Percentiles rank a stretch among this genome's conserved stretches.
phyloP scores from a whole-genome alignment of 148 eudicot genomes.

The Camellia sinensis region DNA sequence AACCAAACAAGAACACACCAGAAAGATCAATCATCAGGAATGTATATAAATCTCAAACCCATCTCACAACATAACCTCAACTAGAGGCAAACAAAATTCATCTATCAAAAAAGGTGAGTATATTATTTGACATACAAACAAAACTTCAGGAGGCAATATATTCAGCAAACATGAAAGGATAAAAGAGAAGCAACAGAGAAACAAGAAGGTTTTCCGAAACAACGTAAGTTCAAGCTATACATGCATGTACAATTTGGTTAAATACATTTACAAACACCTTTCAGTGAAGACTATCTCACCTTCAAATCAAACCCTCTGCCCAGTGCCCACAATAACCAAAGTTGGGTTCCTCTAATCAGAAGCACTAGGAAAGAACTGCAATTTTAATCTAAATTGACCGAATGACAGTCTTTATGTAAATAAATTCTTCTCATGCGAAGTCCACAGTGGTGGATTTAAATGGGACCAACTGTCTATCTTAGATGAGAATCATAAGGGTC shows the following conservation, averaged over 20 bases:
- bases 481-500: slow-evolving; percentile 81
- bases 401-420: slow-evolving; percentile 14
- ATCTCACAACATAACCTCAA: not conserved
- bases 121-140: not conserved
- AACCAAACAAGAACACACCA: too few species aligned
- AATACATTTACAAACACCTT: slow-evolving; percentile 28
- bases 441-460: slow-evolving; percentile 6
- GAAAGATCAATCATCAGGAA: too few species aligned
- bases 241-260: slow-evolving; percentile 52
- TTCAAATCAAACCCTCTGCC: slow-evolving; percentile 35
- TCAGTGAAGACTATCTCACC: slow-evolving; percentile 20
- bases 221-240: slow-evolving; percentile 39
- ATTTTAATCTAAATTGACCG: slow-evolving; percentile 29
- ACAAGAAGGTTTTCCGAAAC: not conserved
- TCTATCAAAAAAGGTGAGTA: too few species aligned
- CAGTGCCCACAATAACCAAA: slow-evolving; percentile 33
- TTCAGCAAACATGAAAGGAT: not conserved
- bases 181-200: not conserved
- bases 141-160: not conserved
- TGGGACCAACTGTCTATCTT: slow-evolving; percentile 37
- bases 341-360: slow-evolving; percentile 32
- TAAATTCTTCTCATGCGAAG: not conserved
- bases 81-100: too few species aligned
- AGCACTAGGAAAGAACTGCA: slow-evolving; percentile 26
- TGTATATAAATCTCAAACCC: too few species aligned